A percentile compares a stretch with the other conserved stretches of the same genome.
These are phyloP conservation scores for Chimonanthus praecox DNA, from an alignment of 164 flowering plant species.

Conservation along the genomic window DNA sequence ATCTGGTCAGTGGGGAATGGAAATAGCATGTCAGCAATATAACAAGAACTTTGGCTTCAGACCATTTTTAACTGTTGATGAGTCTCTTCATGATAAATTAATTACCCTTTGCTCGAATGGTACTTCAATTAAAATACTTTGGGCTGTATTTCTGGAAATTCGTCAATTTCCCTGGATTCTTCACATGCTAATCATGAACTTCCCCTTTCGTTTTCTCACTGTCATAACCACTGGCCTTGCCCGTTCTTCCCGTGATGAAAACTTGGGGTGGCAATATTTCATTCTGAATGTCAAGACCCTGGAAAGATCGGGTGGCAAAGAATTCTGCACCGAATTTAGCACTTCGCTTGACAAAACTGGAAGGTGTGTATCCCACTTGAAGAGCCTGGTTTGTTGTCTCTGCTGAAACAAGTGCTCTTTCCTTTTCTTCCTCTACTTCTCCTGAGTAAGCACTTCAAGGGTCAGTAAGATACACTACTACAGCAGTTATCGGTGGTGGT, in stretches of 20 bases:
- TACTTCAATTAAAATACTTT: too few relatives aligned
- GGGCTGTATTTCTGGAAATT: too few relatives aligned
- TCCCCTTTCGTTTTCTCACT: constrained; percentile 40
- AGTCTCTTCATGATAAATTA: too few relatives aligned
- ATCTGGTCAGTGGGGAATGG: too few relatives aligned
- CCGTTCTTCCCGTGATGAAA: constrained; percentile 59
- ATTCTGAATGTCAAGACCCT: constrained; percentile 63
- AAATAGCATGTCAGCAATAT: too few relatives aligned
- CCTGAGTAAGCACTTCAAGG: neutral
- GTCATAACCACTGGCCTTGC: constrained; percentile 79
- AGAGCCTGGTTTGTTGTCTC: constrained; percentile 59
- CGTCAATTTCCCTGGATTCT: neutral
- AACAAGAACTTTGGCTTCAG: too few relatives aligned
- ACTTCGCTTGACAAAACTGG: constrained; percentile 27
- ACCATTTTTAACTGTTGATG: too few relatives aligned
- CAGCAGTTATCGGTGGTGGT: neutral
- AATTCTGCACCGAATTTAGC: constrained; percentile 79
- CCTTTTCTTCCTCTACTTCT: constrained; percentile 26
- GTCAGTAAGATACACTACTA: neutral
- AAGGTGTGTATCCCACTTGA: constrained; percentile 38
- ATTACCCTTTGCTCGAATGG: too few relatives aligned
- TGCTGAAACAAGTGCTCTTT: constrained; percentile 42
- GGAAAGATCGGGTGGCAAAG: constrained; percentile 61
- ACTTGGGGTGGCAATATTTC: constrained; percentile 35
- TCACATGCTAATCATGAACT: neutral